phyloP scores from a whole-genome alignment of 148 eudicot genomes.

The Spergularia marina region DNA sequence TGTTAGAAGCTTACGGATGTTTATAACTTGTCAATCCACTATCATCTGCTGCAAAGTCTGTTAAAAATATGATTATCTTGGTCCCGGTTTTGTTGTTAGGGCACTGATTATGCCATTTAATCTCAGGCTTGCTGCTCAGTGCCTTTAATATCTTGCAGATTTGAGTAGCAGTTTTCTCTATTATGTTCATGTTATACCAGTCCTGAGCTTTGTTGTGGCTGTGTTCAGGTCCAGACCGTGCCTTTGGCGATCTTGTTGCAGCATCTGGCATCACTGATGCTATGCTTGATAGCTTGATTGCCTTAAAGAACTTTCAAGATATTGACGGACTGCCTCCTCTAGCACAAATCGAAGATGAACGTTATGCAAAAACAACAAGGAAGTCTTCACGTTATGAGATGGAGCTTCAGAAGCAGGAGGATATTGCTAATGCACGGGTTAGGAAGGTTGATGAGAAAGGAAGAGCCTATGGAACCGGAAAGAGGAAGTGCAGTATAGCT shows the following conservation, averaged over 20 bases:
- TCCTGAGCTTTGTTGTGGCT: constrained; percentile 1
- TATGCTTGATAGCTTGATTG: constrained; percentile 90
- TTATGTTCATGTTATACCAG: background rate
- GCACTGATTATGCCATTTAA: background rate
- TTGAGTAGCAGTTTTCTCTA: background rate
- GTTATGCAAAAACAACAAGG: constrained; percentile 55
- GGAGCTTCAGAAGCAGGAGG: constrained; percentile 87
- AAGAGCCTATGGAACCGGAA: constrained; percentile 96
- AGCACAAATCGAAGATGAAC: constrained; percentile 68
- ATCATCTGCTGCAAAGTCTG: background rate
- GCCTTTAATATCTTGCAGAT: background rate
- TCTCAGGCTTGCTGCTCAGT: constrained; percentile 1
- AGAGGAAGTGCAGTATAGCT: constrained; percentile 88
- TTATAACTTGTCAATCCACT: background rate
- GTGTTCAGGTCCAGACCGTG: constrained; percentile 76
- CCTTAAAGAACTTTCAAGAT: constrained; percentile 71
- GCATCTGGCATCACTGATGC: constrained; percentile 91
- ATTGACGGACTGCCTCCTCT: constrained; percentile 83
- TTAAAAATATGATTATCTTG: background rate
- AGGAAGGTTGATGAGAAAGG: constrained; percentile 76
- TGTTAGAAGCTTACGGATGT: background rate
- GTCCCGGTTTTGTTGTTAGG: constrained; percentile 8
- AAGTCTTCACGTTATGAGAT: constrained; percentile 68
- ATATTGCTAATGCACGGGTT: constrained; percentile 73
- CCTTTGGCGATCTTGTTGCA: constrained; percentile 89